These are phyloP conservation scores for Botryotinia calthae DNA, from an alignment of 2,329 filamentous ascomycete genomes.

Conservation along the genomic window DNA sequence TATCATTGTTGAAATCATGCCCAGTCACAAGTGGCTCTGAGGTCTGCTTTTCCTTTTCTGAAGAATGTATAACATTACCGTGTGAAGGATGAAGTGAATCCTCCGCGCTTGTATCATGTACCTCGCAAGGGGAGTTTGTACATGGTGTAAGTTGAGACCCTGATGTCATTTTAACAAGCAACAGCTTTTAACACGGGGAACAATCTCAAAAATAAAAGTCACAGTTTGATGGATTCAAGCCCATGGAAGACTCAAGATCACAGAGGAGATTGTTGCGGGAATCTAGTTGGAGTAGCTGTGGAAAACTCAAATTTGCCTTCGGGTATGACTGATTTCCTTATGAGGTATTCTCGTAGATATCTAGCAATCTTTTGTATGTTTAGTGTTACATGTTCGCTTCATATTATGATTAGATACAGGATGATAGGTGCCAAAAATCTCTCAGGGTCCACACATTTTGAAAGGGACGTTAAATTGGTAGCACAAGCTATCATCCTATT, in stretches of 20 bases:
- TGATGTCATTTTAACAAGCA: background rate
- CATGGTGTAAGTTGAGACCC: background rate
- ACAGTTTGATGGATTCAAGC: background rate
- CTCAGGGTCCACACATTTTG: background rate
- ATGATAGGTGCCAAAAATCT: background rate
- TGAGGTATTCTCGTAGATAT: background rate
- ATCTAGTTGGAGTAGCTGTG: background rate
- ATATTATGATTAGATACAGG: background rate
- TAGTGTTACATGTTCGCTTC: background rate
- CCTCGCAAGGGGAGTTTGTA: background rate
- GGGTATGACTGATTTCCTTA: background rate
- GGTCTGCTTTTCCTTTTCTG: background rate
- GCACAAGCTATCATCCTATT: background rate
- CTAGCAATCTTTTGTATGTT: background rate
- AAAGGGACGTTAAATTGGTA: background rate
- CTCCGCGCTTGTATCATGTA: background rate
- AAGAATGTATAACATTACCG: background rate
- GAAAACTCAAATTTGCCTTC: background rate
- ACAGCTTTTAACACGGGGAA: background rate
- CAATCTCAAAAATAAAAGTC: background rate
- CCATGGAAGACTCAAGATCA: background rate
- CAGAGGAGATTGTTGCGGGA: background rate
- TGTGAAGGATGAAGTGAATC: background rate
- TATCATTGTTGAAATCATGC: background rate
- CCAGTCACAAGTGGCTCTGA: background rate